Percentiles rank a stretch among this genome's conserved stretches.
phyloP scores from a whole-genome alignment of 1,284 basidiomycete species.

The Anthracocystis walkeri region DNA sequence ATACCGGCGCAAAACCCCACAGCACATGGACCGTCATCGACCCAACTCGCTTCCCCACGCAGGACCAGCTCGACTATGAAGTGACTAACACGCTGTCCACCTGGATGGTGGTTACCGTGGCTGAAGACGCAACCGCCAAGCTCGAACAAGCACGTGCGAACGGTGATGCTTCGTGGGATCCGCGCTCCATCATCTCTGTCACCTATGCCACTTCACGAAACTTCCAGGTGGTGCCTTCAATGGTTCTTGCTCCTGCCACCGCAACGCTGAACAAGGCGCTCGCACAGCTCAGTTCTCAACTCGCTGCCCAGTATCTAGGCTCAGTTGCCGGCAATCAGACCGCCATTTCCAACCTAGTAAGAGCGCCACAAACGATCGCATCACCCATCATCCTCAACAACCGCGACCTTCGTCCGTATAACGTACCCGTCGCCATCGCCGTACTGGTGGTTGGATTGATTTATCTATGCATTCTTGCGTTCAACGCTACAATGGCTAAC shows the following conservation, averaged over 20 bases:
- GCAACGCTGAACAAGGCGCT: slow-evolving; percentile 24
- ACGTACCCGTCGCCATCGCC: slow-evolving; percentile 79
- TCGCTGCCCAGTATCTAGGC: slow-evolving; percentile 52
- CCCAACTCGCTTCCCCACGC: slow-evolving; percentile 39
- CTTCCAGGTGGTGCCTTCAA: slow-evolving; percentile 42
- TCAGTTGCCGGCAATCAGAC: slow-evolving; percentile 35
- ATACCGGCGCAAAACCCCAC: slow-evolving; percentile 52
- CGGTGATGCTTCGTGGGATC: slow-evolving; percentile 59
- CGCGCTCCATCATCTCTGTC: slow-evolving; percentile 46
- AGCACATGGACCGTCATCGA: slow-evolving; percentile 54
- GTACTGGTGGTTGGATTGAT: slow-evolving; percentile 81
- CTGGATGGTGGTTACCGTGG: slow-evolving; percentile 54
- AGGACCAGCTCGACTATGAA: slow-evolving; percentile 42
- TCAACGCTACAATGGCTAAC: slow-evolving; percentile 61
- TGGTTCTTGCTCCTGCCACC: slow-evolving; percentile 49
- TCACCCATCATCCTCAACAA: slow-evolving; percentile 74
- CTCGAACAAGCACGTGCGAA: slow-evolving; percentile 51
- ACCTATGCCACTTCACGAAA: slow-evolving; percentile 58
- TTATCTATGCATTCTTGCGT: slow-evolving; percentile 76
- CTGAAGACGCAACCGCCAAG: slow-evolving; percentile 44
- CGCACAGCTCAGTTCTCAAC: slow-evolving; percentile 18
- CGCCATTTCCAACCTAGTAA: slow-evolving; percentile 56
- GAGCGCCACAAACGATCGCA: slow-evolving; percentile 76
- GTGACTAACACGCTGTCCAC: slow-evolving; percentile 45
- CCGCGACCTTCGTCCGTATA: slow-evolving; percentile 77